Base-by-base conservation (phyloP, 176 grass and related monocot species). In the Elaeis guineensis region DNA sequence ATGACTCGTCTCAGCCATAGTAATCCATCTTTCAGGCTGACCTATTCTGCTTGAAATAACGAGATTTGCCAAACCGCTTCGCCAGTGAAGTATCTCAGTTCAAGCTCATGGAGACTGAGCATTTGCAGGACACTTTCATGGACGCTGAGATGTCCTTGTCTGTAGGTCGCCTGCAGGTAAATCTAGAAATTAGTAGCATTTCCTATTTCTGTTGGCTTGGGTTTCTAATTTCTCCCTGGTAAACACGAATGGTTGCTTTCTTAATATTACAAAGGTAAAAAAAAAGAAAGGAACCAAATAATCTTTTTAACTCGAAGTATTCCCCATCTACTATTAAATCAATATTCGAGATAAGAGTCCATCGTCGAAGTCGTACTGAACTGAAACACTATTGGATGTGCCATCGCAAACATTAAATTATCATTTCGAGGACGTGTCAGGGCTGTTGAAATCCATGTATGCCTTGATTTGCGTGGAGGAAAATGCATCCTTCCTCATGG, bases 121-220 rank as follows among this genome's bases (percentile, higher is more conserved):
- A 19, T 97, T 97, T 81, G 85, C 84, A 6, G 87, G 91, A 78
- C 75, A 82, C 80, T 71, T 89, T 91, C 78, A 68, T 80, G 72
- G 69, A 85, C 49, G 84, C 80, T 5, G 92, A 97, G 77, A 83
- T 29, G 61, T 85, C 63, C 26, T 60, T 70, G 28, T 73, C 58
- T 72, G 50, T 51, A 65, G 73, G 65, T 20, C 78, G 78, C 49
- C 58, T 88, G 66, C 91, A 91, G 92, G 84, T 91, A 83, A 0
- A 21, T 35, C 32, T 9, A 35, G 9, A 35, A 35, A 35, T 35
- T 35, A 35, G 6, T 9, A 9, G 32, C 32, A 35, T 35, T 9
- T 9, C 6, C 32, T 9, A 8, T 9, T 35, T 8, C 0, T 35
- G 32, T 35, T 35, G 32, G 32, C 11, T 9, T 35, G 7, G 1